These are phyloP conservation scores for Tilletia caries DNA, from an alignment of 1,284 basidiomycete genomes.

Conservation along the genomic window DNA sequence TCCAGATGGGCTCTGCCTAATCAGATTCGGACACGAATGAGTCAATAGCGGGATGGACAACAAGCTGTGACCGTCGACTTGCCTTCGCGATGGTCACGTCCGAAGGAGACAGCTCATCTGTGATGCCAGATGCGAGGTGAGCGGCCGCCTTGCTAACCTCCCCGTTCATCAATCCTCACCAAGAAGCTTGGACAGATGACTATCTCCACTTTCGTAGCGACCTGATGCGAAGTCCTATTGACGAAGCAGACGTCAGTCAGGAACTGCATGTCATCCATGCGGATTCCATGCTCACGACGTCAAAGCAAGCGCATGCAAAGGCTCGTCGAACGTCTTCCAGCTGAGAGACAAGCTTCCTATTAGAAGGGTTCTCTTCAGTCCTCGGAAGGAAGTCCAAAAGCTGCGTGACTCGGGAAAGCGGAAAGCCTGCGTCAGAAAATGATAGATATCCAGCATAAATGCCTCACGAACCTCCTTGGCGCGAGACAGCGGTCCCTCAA, in stretches of 20 bases:
- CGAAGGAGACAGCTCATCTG: background rate
- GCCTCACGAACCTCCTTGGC: background rate
- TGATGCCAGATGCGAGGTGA: too few species aligned
- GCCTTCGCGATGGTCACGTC: background rate
- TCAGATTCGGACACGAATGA: too few species aligned
- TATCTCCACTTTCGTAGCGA: background rate
- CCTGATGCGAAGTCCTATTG: background rate
- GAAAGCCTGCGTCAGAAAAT: background rate
- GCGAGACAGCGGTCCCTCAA: background rate
- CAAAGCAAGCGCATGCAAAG: background rate
- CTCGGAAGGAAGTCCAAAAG: background rate
- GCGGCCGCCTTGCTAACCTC: too few species aligned
- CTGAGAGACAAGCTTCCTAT: background rate
- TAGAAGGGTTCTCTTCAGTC: background rate
- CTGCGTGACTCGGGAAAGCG: background rate
- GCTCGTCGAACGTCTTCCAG: background rate
- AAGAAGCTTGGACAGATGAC: too few species aligned
- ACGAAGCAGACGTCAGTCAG: background rate
- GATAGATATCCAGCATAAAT: background rate
- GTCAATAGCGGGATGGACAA: too few species aligned
- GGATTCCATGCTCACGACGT: background rate
- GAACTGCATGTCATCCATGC: background rate
- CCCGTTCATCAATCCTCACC: too few species aligned
- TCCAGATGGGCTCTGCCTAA: slow-evolving; percentile 5
- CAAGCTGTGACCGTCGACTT: background rate